Base-by-base conservation (phyloP, 129 eudicot species). In the Flaveria trinervia region DNA sequence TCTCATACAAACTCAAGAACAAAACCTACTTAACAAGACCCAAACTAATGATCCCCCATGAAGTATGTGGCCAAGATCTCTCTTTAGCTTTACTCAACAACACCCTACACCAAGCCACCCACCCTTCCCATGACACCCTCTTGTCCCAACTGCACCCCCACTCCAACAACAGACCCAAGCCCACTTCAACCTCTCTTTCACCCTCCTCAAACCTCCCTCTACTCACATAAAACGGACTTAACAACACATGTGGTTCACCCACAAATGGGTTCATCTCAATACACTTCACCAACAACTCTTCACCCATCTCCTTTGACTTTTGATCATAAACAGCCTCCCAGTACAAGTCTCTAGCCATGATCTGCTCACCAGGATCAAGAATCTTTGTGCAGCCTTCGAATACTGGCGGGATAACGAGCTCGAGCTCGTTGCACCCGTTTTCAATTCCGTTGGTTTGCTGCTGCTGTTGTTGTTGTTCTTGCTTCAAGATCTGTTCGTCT, bases 81-180 rank as follows among this genome's bases (percentile, higher is more conserved):
- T 91, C 92, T 72, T 84, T 89, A 1, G 97, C 90, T 84, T 91
- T 91, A 84, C 80, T 91, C 43, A 94, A 55, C 89, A 94, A 25
- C 9, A 89, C 96, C 84, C 98, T 87, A 11, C 79, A 59, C 98
- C 98, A 94, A 51, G 98, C 92, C 74, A 94, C 81, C 98, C 97
- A 94, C 2, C 97, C 98, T 83, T 91, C 93, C 98, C 97, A 94
- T 60, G 93, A 80, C 82, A 86, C 85, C 74, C 98, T 85, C 60
- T 94, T 91, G 77, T 94, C 98, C 98, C 98, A 94, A 30, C 93
- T 93, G 70, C 97, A 89, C n/a, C 93, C 97, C 96, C 98, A 94
- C 60, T 91, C 97, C 82, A 94, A 25, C 78, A 94, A 50, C 17
- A 87, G 76, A 26, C 83, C 84, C 70, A 94, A 60, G 17, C 98